Base-by-base conservation (phyloP, 2,329 filamentous ascomycete genomes). In the Ophiosphaerella korrae region DNA sequence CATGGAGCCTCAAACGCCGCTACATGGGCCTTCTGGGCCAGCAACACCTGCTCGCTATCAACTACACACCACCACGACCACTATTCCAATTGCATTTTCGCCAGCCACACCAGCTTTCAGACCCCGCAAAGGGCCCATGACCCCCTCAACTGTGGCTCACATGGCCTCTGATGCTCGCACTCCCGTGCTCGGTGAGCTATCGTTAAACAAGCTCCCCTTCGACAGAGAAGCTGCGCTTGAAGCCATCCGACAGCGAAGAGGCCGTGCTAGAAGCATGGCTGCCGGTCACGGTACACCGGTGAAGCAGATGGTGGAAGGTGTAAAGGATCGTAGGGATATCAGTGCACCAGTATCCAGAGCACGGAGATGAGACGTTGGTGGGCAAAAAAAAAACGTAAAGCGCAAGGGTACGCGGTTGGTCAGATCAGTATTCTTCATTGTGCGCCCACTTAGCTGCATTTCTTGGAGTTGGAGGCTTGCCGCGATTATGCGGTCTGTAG, bases 171-270 rank as follows among this genome's bases (percentile, higher is more conserved):
- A 66, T 54, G 60, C 60, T 18, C 64, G 57, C 26, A 64, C 69
- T 3, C 66, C 66, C 13, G 64, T 66, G 3, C 50, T 74, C 7
- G 67, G 66, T n/a, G 68, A 72, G 47, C 48, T 72, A 29, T 61
- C 57, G 1, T 42, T 70, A 51, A 75, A 72, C 52, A 67, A 67
- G 40, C 60, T 72, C 9, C 70, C 67, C 13, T 63, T 81, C 48
- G 78, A 80, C 47, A 81, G 89, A 46, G 89, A 91, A 70, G 81
- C 91, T 71, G 89, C 89, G 3, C 80, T 93, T 13, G 87, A 87
- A 48, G 85, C 87, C 68, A 92, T 93, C 59, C 82, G 86, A 45
- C 86, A 90, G 74, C 80, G 89, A 24, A 78, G 89, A 45, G 88
- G 88, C 6, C 78, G 89, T 39, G 88, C 89, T 49, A 81, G 85